Conservation (phyloP, 768 basidiomycete genomes). For the Tubosaeta brunneosetosa region DNA sequence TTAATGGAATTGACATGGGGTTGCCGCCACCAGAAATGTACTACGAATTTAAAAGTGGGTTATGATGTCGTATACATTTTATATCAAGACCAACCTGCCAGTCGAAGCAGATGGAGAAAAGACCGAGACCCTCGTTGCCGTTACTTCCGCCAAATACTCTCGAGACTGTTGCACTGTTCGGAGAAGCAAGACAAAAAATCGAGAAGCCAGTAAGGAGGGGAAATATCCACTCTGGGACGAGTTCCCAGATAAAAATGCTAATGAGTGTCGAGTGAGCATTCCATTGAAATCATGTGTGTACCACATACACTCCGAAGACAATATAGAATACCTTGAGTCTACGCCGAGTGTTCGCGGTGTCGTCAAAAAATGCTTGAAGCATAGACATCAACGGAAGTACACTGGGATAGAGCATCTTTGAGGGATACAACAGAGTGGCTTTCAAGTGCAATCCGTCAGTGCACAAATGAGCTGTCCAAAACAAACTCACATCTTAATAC, state of each 20-base stretch:
- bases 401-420: conserved; percentile 41
- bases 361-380: conserved; percentile 38
- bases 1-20: conserved; percentile 51
- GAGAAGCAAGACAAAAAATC: conserved; percentile 55
- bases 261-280: conserved; percentile 3
- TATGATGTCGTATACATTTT: not conserved
- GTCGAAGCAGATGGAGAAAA: conserved; percentile 55
- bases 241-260: conserved; percentile 32
- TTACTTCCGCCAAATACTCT: conserved; percentile 58
- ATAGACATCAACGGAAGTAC: conserved; percentile 23
- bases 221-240: conserved; percentile 37
- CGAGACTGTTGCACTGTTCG: conserved; percentile 45
- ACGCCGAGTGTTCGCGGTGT: conserved; percentile 35
- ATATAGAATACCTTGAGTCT: conserved; percentile 34
- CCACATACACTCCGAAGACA: conserved; percentile 28
- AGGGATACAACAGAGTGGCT: conserved; percentile 38
- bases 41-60: conserved; percentile 3
- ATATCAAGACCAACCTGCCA: conserved; percentile 46
- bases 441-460: conserved; percentile 2
- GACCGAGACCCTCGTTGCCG: conserved; percentile 59
- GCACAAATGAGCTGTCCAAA: not conserved
- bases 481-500: conserved; percentile 40
- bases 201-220: conserved; percentile 60
- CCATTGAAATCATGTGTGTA: conserved; percentile 15
- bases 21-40: conserved; percentile 31